These are phyloP conservation scores for Rhododendron simsii DNA, from an alignment of 148 eudicot genomes.

Conservation along the genomic window DNA sequence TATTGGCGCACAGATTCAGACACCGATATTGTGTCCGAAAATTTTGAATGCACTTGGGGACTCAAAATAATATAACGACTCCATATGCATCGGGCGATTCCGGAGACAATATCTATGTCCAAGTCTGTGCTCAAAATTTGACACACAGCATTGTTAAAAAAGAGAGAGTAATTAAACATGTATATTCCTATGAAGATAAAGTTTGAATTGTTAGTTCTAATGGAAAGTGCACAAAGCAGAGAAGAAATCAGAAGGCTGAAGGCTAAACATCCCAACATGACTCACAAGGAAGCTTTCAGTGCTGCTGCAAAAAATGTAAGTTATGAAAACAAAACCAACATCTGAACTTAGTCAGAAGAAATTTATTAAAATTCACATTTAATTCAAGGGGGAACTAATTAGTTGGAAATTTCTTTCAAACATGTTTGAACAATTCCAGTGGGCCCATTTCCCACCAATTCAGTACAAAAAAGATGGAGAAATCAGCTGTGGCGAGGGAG, in stretches of 20 bases:
- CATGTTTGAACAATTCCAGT: constrained; percentile 32
- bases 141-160: neutral
- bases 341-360: neutral
- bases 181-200: neutral
- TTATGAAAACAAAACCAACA: neutral
- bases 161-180: neutral
- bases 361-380: neutral
- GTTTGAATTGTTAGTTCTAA: neutral
- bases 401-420: neutral
- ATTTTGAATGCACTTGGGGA: neutral
- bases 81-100: neutral
- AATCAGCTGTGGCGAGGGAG: constrained; percentile 23
- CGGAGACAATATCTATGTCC: too few species aligned
- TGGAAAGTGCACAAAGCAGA: constrained; percentile 22
- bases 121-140: too few species aligned
- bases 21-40: neutral
- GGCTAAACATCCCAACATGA: constrained; percentile 57
- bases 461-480: constrained; percentile 37
- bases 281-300: constrained; percentile 96
- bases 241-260: constrained; percentile 88
- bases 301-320: constrained; percentile 91
- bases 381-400: neutral
- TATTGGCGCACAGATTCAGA: neutral
- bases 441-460: constrained; percentile 80
- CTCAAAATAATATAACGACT: neutral